Conservation (phyloP, 345 rosid genomes). For the Eucalyptus urophylla region DNA sequence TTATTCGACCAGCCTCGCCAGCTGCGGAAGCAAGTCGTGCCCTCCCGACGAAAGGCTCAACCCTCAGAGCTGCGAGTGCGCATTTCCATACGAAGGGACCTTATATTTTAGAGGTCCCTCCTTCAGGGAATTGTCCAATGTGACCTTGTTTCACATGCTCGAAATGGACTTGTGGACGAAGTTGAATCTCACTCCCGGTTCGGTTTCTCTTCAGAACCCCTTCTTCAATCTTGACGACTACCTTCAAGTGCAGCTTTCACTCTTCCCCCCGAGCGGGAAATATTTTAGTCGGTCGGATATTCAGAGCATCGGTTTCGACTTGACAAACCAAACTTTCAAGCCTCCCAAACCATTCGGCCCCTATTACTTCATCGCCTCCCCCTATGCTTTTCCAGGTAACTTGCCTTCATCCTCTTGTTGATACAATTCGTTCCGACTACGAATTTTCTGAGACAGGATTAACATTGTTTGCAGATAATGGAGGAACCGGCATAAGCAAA, state of each 20-base stretch:
- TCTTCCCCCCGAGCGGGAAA: conserved; percentile 59
- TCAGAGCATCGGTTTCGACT: conserved; percentile 60
- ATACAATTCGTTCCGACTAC: not conserved
- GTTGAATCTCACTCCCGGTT: conserved; percentile 65
- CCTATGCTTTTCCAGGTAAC: conserved; percentile 77
- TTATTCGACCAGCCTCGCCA: conserved; percentile 72
- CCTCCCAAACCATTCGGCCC: conserved; percentile 94
- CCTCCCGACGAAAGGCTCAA: conserved; percentile 57
- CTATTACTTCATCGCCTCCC: conserved; percentile 72
- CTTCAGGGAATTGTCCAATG: conserved; percentile 68
- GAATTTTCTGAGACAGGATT: not conserved
- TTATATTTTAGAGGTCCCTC: conserved; percentile 66
- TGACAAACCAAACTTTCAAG: conserved; percentile 83
- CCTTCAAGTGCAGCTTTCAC: conserved; percentile 72
- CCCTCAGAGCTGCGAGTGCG: conserved; percentile 95
- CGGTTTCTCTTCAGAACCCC: conserved; percentile 70
- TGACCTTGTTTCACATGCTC: conserved; percentile 49
- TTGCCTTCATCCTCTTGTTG: too few species aligned
- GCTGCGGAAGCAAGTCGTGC: conserved; percentile 61
- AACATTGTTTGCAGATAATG: not conserved
- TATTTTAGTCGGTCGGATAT: conserved; percentile 55
- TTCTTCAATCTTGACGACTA: conserved; percentile 83
- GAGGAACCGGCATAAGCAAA: conserved; percentile 28
- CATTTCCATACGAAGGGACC: conserved; percentile 81
- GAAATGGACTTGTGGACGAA: conserved; percentile 82